A percentile compares a stretch with the other conserved stretches of the same genome.
Evolutionary conservation across 179 eudicot genomes (phyloP).

Genomic region (Silene noctiflora): DNA sequence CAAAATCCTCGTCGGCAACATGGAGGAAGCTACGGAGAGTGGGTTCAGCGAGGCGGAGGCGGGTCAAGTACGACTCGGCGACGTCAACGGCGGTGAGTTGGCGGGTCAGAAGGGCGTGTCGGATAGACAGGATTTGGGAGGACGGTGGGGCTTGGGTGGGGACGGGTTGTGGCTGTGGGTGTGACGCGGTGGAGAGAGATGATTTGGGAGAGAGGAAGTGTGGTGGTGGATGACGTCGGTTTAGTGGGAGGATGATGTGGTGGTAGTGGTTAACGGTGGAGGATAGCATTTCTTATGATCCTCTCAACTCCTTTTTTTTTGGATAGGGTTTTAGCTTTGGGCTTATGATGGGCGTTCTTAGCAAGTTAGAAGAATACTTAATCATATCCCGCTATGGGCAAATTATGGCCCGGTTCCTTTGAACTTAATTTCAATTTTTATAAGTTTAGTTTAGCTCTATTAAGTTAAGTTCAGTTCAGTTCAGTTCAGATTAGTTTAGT

Average conservation of each 20-base stretch:
- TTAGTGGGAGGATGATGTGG: constrained; percentile 45
- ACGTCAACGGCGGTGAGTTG: constrained; percentile 61
- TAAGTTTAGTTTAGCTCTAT: too few species aligned
- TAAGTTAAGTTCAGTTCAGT: too few species aligned
- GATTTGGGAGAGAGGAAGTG: constrained; percentile 28
- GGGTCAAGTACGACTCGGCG: constrained; percentile 51
- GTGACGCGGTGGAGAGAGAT: constrained; percentile 26
- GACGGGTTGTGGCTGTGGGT: constrained; percentile 18
- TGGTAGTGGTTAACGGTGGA: constrained; percentile 37
- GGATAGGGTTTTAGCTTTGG: too few species aligned
- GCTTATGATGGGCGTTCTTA: too few species aligned
- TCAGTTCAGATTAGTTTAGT: too few species aligned
- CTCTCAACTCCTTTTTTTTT: too few species aligned
- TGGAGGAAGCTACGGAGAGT: constrained; percentile 62
- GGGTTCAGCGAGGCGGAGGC: constrained; percentile 64
- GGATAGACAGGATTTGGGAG: constrained; percentile 75
- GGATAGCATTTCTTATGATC: constrained; percentile 30
- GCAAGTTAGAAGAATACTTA: too few species aligned
- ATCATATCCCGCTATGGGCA: too few species aligned
- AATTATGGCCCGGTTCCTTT: too few species aligned
- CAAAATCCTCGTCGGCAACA: constrained; percentile 42
- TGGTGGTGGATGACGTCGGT: constrained; percentile 31
- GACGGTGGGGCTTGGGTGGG: constrained; percentile 16
- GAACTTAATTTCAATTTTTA: too few species aligned
- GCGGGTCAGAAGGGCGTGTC: constrained; percentile 65